Evolutionary conservation across 208 protist genomes (phyloP), one percentile per base, ranked within the genome.

Genomic region (Acanthamoeba royreba): DNA sequence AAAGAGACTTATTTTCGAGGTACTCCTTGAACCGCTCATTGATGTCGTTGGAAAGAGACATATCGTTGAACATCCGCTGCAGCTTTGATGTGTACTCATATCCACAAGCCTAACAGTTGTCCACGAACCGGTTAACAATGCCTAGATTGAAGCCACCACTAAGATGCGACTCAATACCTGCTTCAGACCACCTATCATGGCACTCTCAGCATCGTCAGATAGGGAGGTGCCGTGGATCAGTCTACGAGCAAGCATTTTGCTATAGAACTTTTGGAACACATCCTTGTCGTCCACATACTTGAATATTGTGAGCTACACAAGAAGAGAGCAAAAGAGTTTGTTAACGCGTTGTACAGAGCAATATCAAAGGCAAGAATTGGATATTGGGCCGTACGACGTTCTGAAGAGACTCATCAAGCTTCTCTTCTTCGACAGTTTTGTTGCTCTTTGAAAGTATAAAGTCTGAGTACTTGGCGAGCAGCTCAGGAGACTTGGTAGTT

Each of bases 251-350:
- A 98, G 94, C 81, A 95, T 96, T 40, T 96, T 93, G 8, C 61
- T 94, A 81, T 98, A 98, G 93, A 98, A 98, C 85, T 96, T 97
- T 88, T 98, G 95, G 69, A 98, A 98, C 0, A 98, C 97, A 89
- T 98, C 97, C 77, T 98, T 98, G 90, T 98, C 97, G n/a, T 98
- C 97, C 15, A 98, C 85, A 93, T 97, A 97, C 93, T 97, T 95
- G 63, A 97, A 97, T 35, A 97, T 72, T 8, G 94, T 91, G 95
- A 97, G 96, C 87, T 95, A 45, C n/a, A 25, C 35, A 25, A 22
- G 33, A 72, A 81, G 2, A 46, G 11, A 15, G 31, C 35, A 72
- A 8, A n/a, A 49, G 15, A 11, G 28, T 1, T 40, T 61, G 2
- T 17, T 47, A 77, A 17, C 35, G 40, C 53, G 5, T 52, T 25